Conservation (phyloP, 1,139 yeast genomes). For the Nematodospora anomalae region DNA sequence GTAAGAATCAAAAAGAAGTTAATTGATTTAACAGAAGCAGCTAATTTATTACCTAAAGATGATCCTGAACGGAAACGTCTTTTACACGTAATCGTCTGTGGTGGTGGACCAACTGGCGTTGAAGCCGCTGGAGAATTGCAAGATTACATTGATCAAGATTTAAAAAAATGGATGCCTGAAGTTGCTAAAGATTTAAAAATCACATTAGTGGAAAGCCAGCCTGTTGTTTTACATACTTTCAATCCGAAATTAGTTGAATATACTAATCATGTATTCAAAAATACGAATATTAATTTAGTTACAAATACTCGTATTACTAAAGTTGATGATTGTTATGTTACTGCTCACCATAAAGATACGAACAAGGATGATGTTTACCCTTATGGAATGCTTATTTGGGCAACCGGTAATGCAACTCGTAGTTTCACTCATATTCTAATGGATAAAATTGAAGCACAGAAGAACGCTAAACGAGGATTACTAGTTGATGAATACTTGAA, state of each 20-base stretch:
- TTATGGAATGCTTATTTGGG: conserved; percentile 90
- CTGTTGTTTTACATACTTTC: conserved; percentile 85
- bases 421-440: conserved; percentile 66
- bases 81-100: conserved; percentile 81
- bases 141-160: conserved; percentile 89
- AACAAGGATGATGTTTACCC: conserved; percentile 64
- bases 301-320: conserved; percentile 85
- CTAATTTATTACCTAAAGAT: conserved; percentile 67
- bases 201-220: conserved; percentile 84
- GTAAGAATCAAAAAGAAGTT: conserved; percentile 70
- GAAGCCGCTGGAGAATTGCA: conserved; percentile 94
- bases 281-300: conserved; percentile 71
- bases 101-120: conserved; percentile 97
- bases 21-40: conserved; percentile 79
- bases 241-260: conserved; percentile 79
- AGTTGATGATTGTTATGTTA: conserved; percentile 66
- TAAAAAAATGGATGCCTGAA: conserved; percentile 84
- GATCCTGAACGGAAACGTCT: conserved; percentile 79
- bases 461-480: conserved; percentile 83
- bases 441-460: conserved; percentile 72
- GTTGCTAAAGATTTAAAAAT: conserved; percentile 78
- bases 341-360: conserved; percentile 61
- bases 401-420: conserved; percentile 92
- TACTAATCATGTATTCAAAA: conserved; percentile 77
- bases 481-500: conserved; percentile 78